Percentiles rank a stretch among this genome's conserved stretches.
Evolutionary conservation across 2,329 filamentous ascomycete species (phyloP).

Genomic region (Orbilia oligospora): DNA sequence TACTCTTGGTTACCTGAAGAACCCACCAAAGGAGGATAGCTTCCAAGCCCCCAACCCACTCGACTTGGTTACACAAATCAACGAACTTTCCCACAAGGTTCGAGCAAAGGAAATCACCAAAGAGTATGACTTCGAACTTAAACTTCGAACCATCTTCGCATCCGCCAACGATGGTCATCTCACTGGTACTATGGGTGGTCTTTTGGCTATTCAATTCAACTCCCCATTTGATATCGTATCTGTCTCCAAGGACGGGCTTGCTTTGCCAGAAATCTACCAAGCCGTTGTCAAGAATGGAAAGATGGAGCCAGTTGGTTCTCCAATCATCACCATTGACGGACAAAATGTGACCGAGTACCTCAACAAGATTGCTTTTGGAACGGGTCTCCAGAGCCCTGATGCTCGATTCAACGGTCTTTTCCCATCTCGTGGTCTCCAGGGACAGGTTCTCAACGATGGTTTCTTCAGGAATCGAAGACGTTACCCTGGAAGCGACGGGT

Average conservation of each 20-base stretch:
- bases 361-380: constrained; percentile 50
- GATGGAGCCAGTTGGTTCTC: constrained; percentile 46
- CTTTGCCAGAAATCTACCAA: constrained; percentile 51
- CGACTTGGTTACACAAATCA: constrained; percentile 48
- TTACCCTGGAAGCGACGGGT: constrained; percentile 49
- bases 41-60: constrained; percentile 46
- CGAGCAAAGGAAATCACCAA: constrained; percentile 48
- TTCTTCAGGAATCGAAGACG: constrained; percentile 53
- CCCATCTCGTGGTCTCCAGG: constrained; percentile 39
- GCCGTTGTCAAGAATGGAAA: constrained; percentile 38
- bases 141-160: constrained; percentile 42
- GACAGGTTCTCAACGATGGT: constrained; percentile 43
- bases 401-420: constrained; percentile 57
- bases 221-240: constrained; percentile 54
- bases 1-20: constrained; percentile 54
- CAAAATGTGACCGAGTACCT: constrained; percentile 51
- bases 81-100: constrained; percentile 43
- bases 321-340: constrained; percentile 50
- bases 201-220: constrained; percentile 57
- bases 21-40: constrained; percentile 50
- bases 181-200: constrained; percentile 51
- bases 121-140: constrained; percentile 56
- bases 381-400: constrained; percentile 54
- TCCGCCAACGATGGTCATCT: constrained; percentile 58
- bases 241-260: constrained; percentile 49